Conservation (phyloP, 208 protist genomes). For the Endotrypanum monterogeii region DNA sequence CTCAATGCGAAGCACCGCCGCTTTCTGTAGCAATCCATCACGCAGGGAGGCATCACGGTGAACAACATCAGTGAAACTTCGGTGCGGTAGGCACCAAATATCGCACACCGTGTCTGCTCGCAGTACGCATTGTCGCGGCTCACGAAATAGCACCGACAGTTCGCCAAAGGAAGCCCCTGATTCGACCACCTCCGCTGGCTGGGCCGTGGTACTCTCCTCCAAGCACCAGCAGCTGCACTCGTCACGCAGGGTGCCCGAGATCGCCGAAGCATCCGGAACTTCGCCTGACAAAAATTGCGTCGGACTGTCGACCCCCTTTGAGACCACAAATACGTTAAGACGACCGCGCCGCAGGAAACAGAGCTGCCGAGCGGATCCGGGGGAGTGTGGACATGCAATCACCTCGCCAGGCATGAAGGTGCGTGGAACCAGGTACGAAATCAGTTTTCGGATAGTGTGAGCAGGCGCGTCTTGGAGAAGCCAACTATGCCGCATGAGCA, state of each 20-base stretch:
- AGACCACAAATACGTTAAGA: conserved; percentile 54
- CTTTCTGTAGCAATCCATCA: conserved; percentile 63
- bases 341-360: conserved; percentile 80
- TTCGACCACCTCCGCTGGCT: conserved; percentile 37
- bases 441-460: conserved; percentile 68
- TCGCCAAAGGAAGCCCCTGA: conserved; percentile 83
- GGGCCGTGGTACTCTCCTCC: not conserved
- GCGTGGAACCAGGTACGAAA: conserved; percentile 63
- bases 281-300: not conserved
- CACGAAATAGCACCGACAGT: conserved; percentile 80
- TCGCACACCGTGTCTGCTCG: conserved; percentile 75
- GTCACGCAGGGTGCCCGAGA: not conserved
- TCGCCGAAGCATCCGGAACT: not conserved
- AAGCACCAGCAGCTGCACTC: conserved; percentile 17
- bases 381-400: conserved; percentile 71
- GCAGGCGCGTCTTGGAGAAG: conserved; percentile 83
- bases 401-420: conserved; percentile 80
- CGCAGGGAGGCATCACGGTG: conserved; percentile 73
- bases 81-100: conserved; percentile 78
- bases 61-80: conserved; percentile 58
- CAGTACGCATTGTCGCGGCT: conserved; percentile 74
- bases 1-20: conserved; percentile 76
- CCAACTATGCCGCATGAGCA: conserved; percentile 89
- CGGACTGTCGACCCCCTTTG: not conserved
- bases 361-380: conserved; percentile 49